A percentile compares a stretch with the other conserved stretches of the same genome.
Conservation (phyloP, 2,329 filamentous ascomycete genomes). For the Didymella pinodella region DNA sequence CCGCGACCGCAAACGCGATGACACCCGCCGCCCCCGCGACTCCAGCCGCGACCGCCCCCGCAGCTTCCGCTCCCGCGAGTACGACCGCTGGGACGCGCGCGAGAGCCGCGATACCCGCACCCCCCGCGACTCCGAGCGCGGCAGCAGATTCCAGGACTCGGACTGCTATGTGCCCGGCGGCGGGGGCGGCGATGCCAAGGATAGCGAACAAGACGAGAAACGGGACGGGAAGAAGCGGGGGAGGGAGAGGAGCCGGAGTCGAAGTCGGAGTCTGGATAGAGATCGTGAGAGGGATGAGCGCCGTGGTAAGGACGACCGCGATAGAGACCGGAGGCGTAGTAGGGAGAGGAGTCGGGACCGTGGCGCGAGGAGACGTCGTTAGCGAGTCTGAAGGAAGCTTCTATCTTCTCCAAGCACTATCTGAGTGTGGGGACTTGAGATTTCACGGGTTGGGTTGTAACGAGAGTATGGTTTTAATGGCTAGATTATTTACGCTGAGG, state of each 20-base stretch:
- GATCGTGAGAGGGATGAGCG: slow-evolving; percentile 12
- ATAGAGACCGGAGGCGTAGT: slow-evolving; percentile 15
- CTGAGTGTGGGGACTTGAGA: too few relatives aligned
- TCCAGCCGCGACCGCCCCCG: slow-evolving; percentile 50
- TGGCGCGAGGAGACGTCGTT: too few relatives aligned
- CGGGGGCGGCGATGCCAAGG: slow-evolving; percentile 23
- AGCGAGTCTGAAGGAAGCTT: too few relatives aligned
- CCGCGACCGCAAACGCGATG: slow-evolving; percentile 34
- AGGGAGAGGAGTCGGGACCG: slow-evolving; percentile 1
- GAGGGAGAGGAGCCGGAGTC: slow-evolving; percentile 31
- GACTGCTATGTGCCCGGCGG: slow-evolving; percentile 44
- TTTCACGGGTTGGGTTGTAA: too few relatives aligned
- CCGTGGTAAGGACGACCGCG: slow-evolving; percentile 21
- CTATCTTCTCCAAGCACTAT: too few relatives aligned
- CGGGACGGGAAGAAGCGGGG: slow-evolving; percentile 39
- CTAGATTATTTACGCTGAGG: too few relatives aligned
- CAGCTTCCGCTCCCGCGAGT: slow-evolving; percentile 54
- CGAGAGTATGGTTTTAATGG: too few relatives aligned
- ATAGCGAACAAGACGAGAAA: slow-evolving; percentile 24
- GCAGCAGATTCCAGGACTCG: slow-evolving; percentile 38
- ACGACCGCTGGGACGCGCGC: slow-evolving; percentile 47
- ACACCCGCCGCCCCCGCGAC: slow-evolving; percentile 40
- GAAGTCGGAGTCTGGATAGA: slow-evolving; percentile 24
- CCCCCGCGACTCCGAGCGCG: slow-evolving; percentile 19
- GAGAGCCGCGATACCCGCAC: slow-evolving; percentile 6